These are phyloP conservation scores for Fusarium veterinarium DNA, from an alignment of 2,329 filamentous ascomycete species.

Conservation along the genomic window DNA sequence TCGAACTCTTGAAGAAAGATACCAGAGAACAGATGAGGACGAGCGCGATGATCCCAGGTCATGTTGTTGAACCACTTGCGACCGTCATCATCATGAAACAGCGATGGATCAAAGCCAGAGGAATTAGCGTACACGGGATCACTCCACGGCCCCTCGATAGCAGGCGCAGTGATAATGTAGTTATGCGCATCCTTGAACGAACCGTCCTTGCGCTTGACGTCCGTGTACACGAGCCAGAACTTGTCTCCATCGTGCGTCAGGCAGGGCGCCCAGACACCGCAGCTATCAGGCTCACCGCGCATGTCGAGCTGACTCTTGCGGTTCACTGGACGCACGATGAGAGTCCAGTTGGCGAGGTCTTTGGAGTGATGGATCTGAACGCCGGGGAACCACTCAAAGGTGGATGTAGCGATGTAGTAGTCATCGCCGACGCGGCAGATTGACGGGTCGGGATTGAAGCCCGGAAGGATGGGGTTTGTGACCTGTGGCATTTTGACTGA, in stretches of 20 bases:
- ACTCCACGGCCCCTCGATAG: constrained; percentile 70
- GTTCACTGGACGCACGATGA: constrained; percentile 59
- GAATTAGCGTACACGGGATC: constrained; percentile 70
- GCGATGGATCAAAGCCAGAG: constrained; percentile 71
- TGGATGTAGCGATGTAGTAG: constrained; percentile 67
- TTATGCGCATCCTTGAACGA: constrained; percentile 73
- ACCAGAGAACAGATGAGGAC: constrained; percentile 63
- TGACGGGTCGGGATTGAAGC: constrained; percentile 68
- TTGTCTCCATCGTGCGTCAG: constrained; percentile 69
- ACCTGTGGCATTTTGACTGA: constrained; percentile 56
- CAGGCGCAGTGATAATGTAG: constrained; percentile 67
- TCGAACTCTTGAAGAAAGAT: constrained; percentile 71
- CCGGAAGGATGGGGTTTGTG: constrained; percentile 66
- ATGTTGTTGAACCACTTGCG: constrained; percentile 69
- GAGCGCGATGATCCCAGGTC: constrained; percentile 65
- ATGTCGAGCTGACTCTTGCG: constrained; percentile 65
- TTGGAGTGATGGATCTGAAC: constrained; percentile 66
- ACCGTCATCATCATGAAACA: constrained; percentile 69
- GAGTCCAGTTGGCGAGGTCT: constrained; percentile 65
- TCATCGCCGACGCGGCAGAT: constrained; percentile 63
- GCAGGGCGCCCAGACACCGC: constrained; percentile 74
- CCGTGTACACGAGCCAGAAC: constrained; percentile 74
- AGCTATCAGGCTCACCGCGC: constrained; percentile 69
- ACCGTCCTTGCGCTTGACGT: constrained; percentile 75
- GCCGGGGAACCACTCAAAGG: constrained; percentile 67